Evolutionary conservation across 2,329 filamentous ascomycete genomes (phyloP), one percentile per base, ranked within the genome.

Genomic region (Cryphonectria japonica): DNA sequence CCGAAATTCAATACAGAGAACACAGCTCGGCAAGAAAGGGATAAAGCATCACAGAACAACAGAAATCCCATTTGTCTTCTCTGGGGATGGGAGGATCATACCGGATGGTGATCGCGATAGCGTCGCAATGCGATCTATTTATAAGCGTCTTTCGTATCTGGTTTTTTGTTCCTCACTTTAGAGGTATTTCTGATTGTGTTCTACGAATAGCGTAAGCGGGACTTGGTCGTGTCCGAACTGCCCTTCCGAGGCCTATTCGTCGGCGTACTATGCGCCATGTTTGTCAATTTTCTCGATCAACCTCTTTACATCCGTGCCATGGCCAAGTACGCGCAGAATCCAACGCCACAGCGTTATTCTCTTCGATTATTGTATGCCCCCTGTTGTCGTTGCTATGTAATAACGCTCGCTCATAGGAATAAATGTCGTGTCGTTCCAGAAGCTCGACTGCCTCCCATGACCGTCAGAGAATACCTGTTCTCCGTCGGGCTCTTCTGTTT

Each of bases 131-230:
- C 54, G 26, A 32, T 3, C 29, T 6, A 14, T 19, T 8, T 16
- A 26, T 26, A 26, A 26, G 81, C 81, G 7, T 80, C 82, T 0
- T 85, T 85, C 71, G 80, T 84, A 34, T 86, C 85, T 70, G 80
- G 79, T 3, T 75, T 86, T 3, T 78, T 86, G 26, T 86, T 85
- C 74, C 78, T 85, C 62, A 82, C 80, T 0, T 78, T 86, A 0
- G 82, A 84, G 67, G 79, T 84, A 0, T 85, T 85, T 65, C 84
- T 84, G 0, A 83, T 86, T 66, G 82, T 83, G 16, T 86, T 83
- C 68, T 68, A 77, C 41, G 78, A 84, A 69, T 67, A 80, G n/a
- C 81, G 84, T 14, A 79, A 80, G 19, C 86, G 82, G 79, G 77
- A 76, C 13, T 74, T 78, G 0, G 81, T 84, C 2, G 76, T 84